Evolutionary conservation across 495 filamentous ascomycete genomes (phyloP), one percentile per base, ranked within the genome.

Genomic region (Hypoxylon lenormandii): DNA sequence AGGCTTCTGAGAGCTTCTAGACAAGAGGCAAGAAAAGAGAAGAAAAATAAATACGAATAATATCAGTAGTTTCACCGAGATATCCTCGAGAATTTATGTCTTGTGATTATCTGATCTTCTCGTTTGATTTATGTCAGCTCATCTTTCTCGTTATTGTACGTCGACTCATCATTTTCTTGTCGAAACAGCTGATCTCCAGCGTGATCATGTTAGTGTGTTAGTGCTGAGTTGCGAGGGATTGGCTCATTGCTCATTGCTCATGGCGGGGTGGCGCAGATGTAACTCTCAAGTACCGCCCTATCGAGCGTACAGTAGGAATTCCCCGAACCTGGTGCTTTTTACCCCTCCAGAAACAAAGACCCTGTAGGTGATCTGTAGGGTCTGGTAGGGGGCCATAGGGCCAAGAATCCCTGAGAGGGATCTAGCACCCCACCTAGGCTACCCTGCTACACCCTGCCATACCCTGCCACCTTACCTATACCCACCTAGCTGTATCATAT

Each of bases 261-360:
- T 37, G 62, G 64, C 59, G 53, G 43, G 36, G 66, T 53, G 53
- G n/a, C 64, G 40, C 59, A 64, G 64, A 72, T 60, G 69, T 72
- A 64, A 46, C 64, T 68, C 0, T 0, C n/a, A 72, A 56, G 69
- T 72, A 72, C 43, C 3, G 16, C 10, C 48, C 58, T 33, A 52
- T 15, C 48, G 56, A 18, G n/a, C 22, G 60, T 68, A 72, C 69
- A 72, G 64, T 72, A 68, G 69, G 69, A 64, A 68, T 60, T 63
- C 54, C 55, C 69, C 64, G 69, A 72, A 16, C 30, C 12, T 19
- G 40, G 30, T 56, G 37, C 54, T 58, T 43, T 51, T 52, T 66
- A 66, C 67, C 67, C 67, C 67, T 65, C 67, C 40, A 59, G 28
- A 56, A 57, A 30, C 16, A 16, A 33, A 7, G 18, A 33, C 6